Evolutionary conservation across 2,329 filamentous ascomycete species (phyloP).

Genomic region (Sporothrix humicola): DNA sequence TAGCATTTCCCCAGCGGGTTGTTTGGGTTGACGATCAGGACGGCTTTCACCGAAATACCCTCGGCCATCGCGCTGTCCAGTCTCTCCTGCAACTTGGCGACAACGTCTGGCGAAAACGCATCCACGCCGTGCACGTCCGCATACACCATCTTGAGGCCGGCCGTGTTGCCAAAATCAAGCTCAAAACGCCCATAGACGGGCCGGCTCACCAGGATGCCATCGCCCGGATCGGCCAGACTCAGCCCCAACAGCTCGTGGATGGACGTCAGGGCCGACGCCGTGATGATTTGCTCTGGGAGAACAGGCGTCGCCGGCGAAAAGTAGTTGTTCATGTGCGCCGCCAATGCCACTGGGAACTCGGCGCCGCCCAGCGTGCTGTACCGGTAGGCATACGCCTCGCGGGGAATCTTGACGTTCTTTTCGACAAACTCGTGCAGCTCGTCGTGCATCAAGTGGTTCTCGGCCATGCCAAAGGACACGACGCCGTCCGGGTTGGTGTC

Average conservation of each 20-base stretch:
- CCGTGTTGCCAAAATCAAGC: constrained; percentile 18
- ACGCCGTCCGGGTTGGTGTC: background rate
- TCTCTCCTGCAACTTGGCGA: background rate
- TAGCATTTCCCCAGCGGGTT: background rate
- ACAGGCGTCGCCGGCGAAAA: background rate
- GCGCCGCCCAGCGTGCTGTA: constrained; percentile 4
- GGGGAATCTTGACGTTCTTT: background rate
- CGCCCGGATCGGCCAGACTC: constrained; percentile 6
- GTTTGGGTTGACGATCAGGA: constrained; percentile 5
- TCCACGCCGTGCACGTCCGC: constrained; percentile 11
- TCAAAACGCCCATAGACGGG: constrained; percentile 18
- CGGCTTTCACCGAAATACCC: background rate
- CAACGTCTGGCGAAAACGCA: background rate
- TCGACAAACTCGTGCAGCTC: background rate
- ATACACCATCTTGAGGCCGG: background rate
- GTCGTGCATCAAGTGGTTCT: background rate
- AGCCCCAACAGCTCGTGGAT: background rate
- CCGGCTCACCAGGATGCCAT: background rate
- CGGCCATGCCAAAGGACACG: background rate
- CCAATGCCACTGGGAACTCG: background rate
- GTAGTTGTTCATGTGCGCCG: background rate
- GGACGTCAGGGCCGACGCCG: background rate
- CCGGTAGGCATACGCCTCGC: background rate
- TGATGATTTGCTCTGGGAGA: background rate
- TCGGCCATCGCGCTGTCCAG: background rate